phyloP scores from a whole-genome alignment of 2,329 filamentous ascomycete species.

The Tetracladium maxilliforme region DNA sequence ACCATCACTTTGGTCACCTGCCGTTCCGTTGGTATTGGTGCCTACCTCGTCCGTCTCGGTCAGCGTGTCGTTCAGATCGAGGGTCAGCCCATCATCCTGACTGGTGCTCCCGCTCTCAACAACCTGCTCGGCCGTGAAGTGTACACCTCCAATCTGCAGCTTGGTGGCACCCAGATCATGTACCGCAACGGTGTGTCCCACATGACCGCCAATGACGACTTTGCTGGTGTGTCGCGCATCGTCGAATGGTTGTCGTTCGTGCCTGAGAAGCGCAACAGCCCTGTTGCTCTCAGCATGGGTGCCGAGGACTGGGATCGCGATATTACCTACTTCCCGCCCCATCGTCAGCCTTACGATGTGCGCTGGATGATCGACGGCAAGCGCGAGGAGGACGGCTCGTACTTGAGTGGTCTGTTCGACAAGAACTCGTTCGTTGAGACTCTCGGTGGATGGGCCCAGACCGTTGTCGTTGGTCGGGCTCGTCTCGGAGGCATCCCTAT shows the following conservation, averaged over 20 bases:
- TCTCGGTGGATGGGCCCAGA: constrained; percentile 92
- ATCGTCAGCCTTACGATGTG: constrained; percentile 82
- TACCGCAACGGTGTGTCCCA: constrained; percentile 99
- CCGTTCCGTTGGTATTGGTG: constrained; percentile 97
- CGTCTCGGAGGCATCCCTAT: constrained; percentile 94
- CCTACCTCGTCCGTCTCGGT: constrained; percentile 93
- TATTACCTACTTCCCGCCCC: constrained; percentile 62
- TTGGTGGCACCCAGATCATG: constrained; percentile 99
- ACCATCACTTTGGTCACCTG: constrained; percentile 96
- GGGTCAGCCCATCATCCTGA: constrained; percentile 96
- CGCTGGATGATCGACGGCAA: constrained; percentile 86
- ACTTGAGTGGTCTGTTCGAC: constrained; percentile 86
- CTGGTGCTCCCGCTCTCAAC: constrained; percentile 93
- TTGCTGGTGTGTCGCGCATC: constrained; percentile 94
- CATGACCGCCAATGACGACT: constrained; percentile 96
- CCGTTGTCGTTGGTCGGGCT: constrained; percentile 91
- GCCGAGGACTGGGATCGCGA: constrained; percentile 88
- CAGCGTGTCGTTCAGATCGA: constrained; percentile 98
- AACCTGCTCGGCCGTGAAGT: constrained; percentile 96
- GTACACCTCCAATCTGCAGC: constrained; percentile 96
- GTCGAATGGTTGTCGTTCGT: constrained; percentile 97
- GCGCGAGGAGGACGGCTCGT: constrained; percentile 64
- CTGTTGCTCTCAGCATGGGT: constrained; percentile 81
- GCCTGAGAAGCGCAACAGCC: constrained; percentile 85
- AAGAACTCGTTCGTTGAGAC: constrained; percentile 94